Evolutionary conservation across 768 basidiomycete genomes (phyloP), one percentile per base, ranked within the genome.

Genomic region (Lentinus brumalis): DNA sequence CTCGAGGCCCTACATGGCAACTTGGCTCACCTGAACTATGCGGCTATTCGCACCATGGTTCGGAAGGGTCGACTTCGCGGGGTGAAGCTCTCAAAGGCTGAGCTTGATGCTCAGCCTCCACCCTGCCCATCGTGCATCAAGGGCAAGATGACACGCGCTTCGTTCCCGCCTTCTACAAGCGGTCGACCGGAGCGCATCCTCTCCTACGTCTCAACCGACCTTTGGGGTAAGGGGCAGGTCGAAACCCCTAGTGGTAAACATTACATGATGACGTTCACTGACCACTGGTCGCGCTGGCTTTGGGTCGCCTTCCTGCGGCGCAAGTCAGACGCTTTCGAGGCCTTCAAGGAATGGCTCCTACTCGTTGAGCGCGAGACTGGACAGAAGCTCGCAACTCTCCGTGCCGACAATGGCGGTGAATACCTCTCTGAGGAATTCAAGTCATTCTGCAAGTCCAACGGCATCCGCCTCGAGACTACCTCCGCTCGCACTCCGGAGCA

Each of bases 401-500:
- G 66, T 12, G 53, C 56, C 1, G 66, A 75, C 57, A 61, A 63
- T 29, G 69, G 73, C 8, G 64, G 68, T 1, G 67, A 75, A 60
- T 74, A 69, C 44, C 46, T 53, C 14, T 56, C 35, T 3, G 35
- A 18, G 12, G 53, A n/a, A 10, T 59, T 61, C 42, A 9, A 41
- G 1, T 30, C n/a, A 2, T 69, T 49, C 57, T 53, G 67, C 7
- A 16, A 39, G n/a, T n/a, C n/a, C n/a, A n/a, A n/a, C n/a, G n/a
- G n/a, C n/a, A n/a, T n/a, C n/a, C n/a, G n/a, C n/a, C n/a, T n/a
- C n/a, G n/a, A n/a, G n/a, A n/a, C n/a, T n/a, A n/a, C n/a, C n/a
- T n/a, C n/a, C n/a, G n/a, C n/a, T n/a, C n/a, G n/a, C n/a, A n/a
- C n/a, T n/a, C n/a, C n/a, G n/a, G n/a, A n/a, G n/a, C n/a, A n/a